Evolutionary conservation across 805 yeast genomes (phyloP), one percentile per base, ranked within the genome.

Genomic region (Starmerella floricola): DNA sequence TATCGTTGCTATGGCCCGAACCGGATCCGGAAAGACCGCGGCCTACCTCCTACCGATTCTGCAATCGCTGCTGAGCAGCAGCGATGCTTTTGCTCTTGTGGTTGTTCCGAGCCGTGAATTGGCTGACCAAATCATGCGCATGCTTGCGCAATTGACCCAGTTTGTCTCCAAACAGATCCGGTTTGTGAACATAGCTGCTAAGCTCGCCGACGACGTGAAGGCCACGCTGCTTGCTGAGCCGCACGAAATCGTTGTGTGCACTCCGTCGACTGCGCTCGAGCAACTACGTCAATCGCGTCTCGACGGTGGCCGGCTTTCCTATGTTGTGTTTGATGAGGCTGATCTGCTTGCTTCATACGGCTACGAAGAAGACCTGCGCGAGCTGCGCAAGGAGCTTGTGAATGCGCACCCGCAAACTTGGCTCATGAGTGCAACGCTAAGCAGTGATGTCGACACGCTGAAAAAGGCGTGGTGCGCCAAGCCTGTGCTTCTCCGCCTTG

Each of bases 11-110:
- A 78, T 82, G 58, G 95, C 97, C 6, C 76, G 84, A 20, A 88
- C 98, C 0, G 98, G 98, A 3, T 81, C 95, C 8, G 97, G 97
- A 50, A 88, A 88, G 62, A 88, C 97, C 0, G 82, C 84, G 10
- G 94, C 96, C 1, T 88, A 88, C 58, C 63, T 79, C 49, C 72
- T 88, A 37, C 98, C 98, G 6, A 78, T 91, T 15, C 61, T 91
- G 31, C 94, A 91, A 60, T 71, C 76, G 31, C 72, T 91, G 31
- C 65, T 88, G 45, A 23, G 44, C 11, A 34, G 56, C n/a, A 61
- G 63, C 5, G 68, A 71, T 46, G 23, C 19, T 4, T 46, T 34
- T 19, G 76, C 83, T 36, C 73, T 91, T 23, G 71, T 91, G 24
- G 64, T 91, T 39, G 97, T 91, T 13, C 98, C 98, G 15, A 85